A percentile compares a stretch with the other conserved stretches of the same genome.
Evolutionary conservation across 768 basidiomycete genomes (phyloP).

Genomic region (Pleurotus tuoliensis): DNA sequence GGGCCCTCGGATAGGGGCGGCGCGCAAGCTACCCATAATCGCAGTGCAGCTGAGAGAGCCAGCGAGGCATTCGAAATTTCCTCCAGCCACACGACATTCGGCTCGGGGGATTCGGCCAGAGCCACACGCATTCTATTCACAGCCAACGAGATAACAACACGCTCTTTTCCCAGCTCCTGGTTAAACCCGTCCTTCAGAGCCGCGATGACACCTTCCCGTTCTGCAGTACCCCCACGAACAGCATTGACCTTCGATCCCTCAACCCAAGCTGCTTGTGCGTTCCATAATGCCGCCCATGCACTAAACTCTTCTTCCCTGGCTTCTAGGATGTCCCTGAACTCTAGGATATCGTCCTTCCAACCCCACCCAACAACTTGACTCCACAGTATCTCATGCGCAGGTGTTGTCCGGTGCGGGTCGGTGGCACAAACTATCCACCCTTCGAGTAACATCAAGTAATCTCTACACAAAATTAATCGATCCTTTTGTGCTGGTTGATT

Average conservation of each 20-base stretch:
- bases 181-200: conserved; percentile 36
- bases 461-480: conserved; percentile 25
- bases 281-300: conserved; percentile 51
- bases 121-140: conserved; percentile 2
- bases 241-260: conserved; percentile 77
- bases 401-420: conserved; percentile 88
- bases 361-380: conserved; percentile 78
- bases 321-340: conserved; percentile 30
- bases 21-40: conserved; percentile 63
- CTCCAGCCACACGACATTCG: conserved; percentile 5
- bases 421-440: conserved; percentile 80
- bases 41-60: conserved; percentile 45
- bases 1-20: conserved; percentile 36
- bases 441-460: conserved; percentile 60
- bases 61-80: conserved; percentile 19
- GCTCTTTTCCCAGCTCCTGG: conserved; percentile 26
- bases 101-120: conserved; percentile 19
- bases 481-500: conserved; percentile 1
- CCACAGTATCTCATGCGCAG: conserved; percentile 87
- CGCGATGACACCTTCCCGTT: conserved; percentile 42
- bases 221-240: conserved; percentile 58
- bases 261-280: conserved; percentile 60
- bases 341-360: conserved; percentile 62
- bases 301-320: conserved; percentile 27
- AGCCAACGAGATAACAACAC: conserved; percentile 28